A percentile compares a stretch with the other conserved stretches of the same genome.
Conservation (phyloP, 306 rosid genomes). For the Lagenaria siceraria region DNA sequence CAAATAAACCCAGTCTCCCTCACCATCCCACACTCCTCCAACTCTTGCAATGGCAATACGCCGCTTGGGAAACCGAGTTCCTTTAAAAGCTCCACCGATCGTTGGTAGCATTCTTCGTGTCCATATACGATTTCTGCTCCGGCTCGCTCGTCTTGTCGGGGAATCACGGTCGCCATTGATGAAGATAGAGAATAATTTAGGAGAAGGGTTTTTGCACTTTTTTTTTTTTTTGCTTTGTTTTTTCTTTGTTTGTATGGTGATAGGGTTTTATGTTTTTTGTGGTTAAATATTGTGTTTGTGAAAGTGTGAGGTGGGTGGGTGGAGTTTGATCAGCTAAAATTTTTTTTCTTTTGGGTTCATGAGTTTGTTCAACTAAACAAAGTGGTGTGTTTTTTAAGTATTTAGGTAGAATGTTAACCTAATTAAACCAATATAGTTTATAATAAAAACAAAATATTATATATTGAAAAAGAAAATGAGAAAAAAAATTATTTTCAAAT, state of each 20-base stretch:
- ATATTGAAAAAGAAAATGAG: neutral
- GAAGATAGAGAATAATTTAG: neutral
- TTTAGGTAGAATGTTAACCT: neutral
- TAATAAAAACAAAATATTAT: neutral
- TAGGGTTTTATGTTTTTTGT: neutral
- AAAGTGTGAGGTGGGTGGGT: neutral
- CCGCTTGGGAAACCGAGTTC: slow-evolving; percentile 71
- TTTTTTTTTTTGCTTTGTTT: neutral
- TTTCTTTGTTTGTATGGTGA: neutral
- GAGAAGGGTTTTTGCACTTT: neutral
- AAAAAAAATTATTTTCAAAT: too few species aligned
- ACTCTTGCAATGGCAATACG: slow-evolving; percentile 53
- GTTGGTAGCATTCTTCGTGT: slow-evolving; percentile 34
- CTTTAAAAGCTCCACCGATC: slow-evolving; percentile 38
- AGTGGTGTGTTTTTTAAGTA: neutral
- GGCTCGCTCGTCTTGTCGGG: slow-evolving; percentile 23
- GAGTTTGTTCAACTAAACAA: neutral
- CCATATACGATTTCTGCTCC: slow-evolving; percentile 64
- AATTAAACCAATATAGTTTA: neutral
- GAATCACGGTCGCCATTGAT: neutral
- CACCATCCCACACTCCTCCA: slow-evolving; percentile 72
- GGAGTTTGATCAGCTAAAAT: neutral
- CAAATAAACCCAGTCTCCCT: slow-evolving; percentile 71
- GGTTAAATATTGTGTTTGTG: neutral
- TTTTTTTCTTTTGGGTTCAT: neutral